Conservation (phyloP, 495 filamentous ascomycete genomes). For the Daldinia concentrica region DNA sequence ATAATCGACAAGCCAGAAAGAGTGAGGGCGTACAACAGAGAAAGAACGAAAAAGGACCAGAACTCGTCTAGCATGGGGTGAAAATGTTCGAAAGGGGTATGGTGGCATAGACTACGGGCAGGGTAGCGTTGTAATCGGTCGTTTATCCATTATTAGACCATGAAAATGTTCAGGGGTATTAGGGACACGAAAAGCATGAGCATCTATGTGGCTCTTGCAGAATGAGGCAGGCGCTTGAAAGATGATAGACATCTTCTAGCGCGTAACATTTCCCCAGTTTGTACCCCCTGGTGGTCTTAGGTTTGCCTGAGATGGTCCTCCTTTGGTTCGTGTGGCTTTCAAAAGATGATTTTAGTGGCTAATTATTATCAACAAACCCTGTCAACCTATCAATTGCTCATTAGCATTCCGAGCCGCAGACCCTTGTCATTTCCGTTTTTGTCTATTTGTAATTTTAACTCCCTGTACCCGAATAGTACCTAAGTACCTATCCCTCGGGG, state of each 20-base stretch:
- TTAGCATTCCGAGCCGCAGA: constrained; percentile 22
- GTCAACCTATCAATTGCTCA: constrained; percentile 28
- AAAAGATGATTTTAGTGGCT: constrained; percentile 29
- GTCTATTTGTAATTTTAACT: constrained; percentile 33
- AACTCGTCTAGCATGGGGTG: constrained; percentile 22
- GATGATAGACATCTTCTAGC: constrained; percentile 33
- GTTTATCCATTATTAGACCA: constrained; percentile 41
- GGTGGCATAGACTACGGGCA: constrained; percentile 30
- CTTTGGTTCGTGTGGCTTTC: constrained; percentile 23
- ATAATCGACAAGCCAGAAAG: constrained; percentile 24
- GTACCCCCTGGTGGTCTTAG: no score
- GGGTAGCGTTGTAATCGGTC: constrained; percentile 42
- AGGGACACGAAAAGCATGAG: background rate
- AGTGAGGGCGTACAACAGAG: constrained; percentile 20
- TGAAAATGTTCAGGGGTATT: constrained; percentile 18
- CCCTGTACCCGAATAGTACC: constrained; percentile 8
- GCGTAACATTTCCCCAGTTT: constrained; percentile 24
- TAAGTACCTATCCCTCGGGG: constrained; percentile 8
- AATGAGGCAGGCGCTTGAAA: constrained; percentile 28
- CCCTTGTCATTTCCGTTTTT: constrained; percentile 26
- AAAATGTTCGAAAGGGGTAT: constrained; percentile 38
- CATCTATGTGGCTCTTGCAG: constrained; percentile 20
- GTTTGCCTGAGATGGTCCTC: background rate
- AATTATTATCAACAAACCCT: constrained; percentile 22
- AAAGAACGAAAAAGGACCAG: constrained; percentile 34